Evolutionary conservation across 2,329 filamentous ascomycete genomes (phyloP).

Genomic region (Xylariaceae sp.): DNA sequence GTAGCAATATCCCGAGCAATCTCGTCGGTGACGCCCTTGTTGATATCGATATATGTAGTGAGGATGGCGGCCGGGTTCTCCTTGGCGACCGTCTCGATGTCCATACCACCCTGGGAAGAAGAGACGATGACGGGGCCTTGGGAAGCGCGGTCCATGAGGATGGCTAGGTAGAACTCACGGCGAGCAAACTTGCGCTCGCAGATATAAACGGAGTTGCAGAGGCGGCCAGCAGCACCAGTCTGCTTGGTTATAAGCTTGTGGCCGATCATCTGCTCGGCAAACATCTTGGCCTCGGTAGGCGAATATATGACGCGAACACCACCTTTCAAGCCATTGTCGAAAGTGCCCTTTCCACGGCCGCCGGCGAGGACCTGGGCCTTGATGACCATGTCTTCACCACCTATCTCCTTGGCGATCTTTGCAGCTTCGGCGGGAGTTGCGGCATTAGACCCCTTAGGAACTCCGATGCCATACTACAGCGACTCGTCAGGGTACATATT

Average conservation of each 20-base stretch:
- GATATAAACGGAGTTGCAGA: constrained; percentile 97
- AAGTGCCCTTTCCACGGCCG: constrained; percentile 94
- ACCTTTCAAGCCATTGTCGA: constrained; percentile 98
- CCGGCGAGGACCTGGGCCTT: constrained; percentile 98
- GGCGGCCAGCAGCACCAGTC: constrained; percentile 85
- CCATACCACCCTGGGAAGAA: constrained; percentile 97
- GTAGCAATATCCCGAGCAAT: constrained; percentile 85
- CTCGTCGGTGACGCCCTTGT: constrained; percentile 90
- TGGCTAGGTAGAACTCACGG: constrained; percentile 97
- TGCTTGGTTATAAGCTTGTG: constrained; percentile 99
- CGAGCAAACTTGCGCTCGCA: constrained; percentile 99
- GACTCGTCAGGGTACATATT: constrained; percentile 25
- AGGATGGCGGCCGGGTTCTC: constrained; percentile 94
- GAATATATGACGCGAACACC: constrained; percentile 99
- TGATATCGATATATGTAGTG: constrained; percentile 91
- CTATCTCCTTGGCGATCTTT: constrained; percentile 82
- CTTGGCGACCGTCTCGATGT: constrained; percentile 98
- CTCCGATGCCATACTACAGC: constrained; percentile 82
- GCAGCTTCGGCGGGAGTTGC: constrained; percentile 82
- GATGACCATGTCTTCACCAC: constrained; percentile 96
- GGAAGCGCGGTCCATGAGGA: constrained; percentile 92
- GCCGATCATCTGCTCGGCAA: constrained; percentile 98
- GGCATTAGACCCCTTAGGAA: constrained; percentile 86
- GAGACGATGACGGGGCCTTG: constrained; percentile 95
- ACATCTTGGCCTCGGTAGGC: constrained; percentile 92